Evolutionary conservation across 1,284 basidiomycete species (phyloP), one percentile per base, ranked within the genome.

Genomic region (Cerrena zonata): DNA sequence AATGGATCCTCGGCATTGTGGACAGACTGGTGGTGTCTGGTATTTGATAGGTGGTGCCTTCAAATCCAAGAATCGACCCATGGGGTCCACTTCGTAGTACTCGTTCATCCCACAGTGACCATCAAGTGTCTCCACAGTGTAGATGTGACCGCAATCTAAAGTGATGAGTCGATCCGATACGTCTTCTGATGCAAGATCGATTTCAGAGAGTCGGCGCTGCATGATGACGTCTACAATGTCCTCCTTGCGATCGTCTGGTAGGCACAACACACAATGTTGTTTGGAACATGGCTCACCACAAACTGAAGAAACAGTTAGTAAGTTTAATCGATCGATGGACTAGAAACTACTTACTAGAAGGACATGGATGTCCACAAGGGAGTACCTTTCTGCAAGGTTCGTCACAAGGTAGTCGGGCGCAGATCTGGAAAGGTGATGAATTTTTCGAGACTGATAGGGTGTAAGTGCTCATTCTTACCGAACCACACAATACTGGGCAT

Each of bases 51-150:
- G 65, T 27, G 76, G 71, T 10, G 65, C 58, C 47, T 63, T 63
- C 18, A 76, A 64, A 1, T 67, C 68, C 3, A 60, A 25, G 73
- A 76, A 84, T 22, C 37, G 26, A 15, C 50, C 58, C 19, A 69
- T 56, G 0, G 24, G 38, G 15, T 61, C 55, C 2, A 54, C 36
- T 61, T 60, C 56, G 59, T 88, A 89, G 58, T 75, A 84, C 2
- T 76, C 70, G 0, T 53, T 49, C 65, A 89, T 74, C 3, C 65
- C 56, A 50, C 78, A 79, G 43, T 75, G 68, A 0, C 80, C 81
- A 53, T 89, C 86, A 24, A 88, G 69, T 0, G 82, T 83, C 61
- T 84, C 82, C 5, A 85, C 77, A 0, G 85, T 86, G 61, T 88
- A 88, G 1, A 75, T 64, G 59, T 89, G 86, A 0, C 75, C 60